Conservation (phyloP, 2,329 filamentous ascomycete genomes). For the Cladophialophora psammophila region DNA sequence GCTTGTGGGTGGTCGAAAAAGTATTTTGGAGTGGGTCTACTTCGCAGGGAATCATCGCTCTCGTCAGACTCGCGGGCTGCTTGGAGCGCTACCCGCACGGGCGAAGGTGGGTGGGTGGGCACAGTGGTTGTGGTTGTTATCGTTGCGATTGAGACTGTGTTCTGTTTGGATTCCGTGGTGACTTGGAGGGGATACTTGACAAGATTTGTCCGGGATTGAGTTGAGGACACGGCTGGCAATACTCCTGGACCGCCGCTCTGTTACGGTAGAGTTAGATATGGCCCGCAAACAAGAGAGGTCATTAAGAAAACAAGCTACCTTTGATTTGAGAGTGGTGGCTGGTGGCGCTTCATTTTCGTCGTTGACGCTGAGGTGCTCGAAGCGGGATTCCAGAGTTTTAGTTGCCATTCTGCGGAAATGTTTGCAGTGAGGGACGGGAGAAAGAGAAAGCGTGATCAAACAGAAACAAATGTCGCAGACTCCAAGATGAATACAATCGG, state of each 20-base stretch:
- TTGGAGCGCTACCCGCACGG: constrained; percentile 60
- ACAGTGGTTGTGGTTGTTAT: constrained; percentile 43
- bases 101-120: constrained; percentile 56
- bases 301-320: constrained; percentile 62
- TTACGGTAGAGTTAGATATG: background rate
- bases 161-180: constrained; percentile 68
- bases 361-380: constrained; percentile 87
- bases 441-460: background rate
- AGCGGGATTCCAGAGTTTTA: constrained; percentile 80
- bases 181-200: constrained; percentile 86
- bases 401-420: constrained; percentile 65
- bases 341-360: constrained; percentile 79
- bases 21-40: constrained; percentile 42
- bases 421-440: background rate
- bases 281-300: background rate
- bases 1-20: constrained; percentile 64
- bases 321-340: constrained; percentile 72
- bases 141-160: constrained; percentile 63
- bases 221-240: constrained; percentile 50
- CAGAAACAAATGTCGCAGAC: background rate
- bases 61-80: constrained; percentile 59
- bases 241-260: constrained; percentile 28
- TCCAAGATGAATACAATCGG: background rate
- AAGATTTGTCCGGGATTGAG: constrained; percentile 75
- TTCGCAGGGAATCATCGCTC: constrained; percentile 42